These are phyloP conservation scores for Fragaria ananassa DNA, from an alignment of 306 rosid genomes.

Conservation along the genomic window DNA sequence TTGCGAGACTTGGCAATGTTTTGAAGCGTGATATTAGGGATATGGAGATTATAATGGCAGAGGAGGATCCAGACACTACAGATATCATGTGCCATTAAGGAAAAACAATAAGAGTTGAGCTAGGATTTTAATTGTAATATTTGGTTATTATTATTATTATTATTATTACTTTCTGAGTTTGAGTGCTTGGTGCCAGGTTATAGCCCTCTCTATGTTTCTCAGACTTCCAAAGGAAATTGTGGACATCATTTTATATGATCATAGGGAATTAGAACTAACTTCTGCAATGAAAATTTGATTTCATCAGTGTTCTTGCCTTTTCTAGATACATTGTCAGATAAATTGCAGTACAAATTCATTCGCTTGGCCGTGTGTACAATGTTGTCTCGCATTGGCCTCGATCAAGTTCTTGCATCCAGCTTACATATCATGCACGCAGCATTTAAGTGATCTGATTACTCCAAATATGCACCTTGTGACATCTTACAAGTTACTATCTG, in stretches of 20 bases:
- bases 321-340: too few relatives aligned
- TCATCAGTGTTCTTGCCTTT: too few relatives aligned
- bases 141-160: neutral
- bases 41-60: slow-evolving; percentile 85
- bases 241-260: neutral
- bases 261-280: too few relatives aligned
- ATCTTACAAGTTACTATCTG: neutral
- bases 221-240: neutral
- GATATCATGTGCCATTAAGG: slow-evolving; percentile 29
- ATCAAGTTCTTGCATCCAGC: neutral
- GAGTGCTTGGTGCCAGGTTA: too few relatives aligned
- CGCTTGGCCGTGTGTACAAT: too few relatives aligned
- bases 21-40: slow-evolving; percentile 85
- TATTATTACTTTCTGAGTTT: neutral
- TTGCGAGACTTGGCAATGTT: slow-evolving; percentile 84
- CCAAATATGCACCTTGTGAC: neutral
- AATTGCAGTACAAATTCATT: too few relatives aligned
- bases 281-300: too few relatives aligned
- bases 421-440: neutral
- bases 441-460: neutral
- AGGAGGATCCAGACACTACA: slow-evolving; percentile 48
- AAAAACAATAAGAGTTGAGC: neutral
- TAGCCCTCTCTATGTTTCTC: neutral
- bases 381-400: neutral
- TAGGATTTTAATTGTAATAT: neutral